Conservation (phyloP, 2,329 filamentous ascomycete genomes). For the Whalleya microplaca region DNA sequence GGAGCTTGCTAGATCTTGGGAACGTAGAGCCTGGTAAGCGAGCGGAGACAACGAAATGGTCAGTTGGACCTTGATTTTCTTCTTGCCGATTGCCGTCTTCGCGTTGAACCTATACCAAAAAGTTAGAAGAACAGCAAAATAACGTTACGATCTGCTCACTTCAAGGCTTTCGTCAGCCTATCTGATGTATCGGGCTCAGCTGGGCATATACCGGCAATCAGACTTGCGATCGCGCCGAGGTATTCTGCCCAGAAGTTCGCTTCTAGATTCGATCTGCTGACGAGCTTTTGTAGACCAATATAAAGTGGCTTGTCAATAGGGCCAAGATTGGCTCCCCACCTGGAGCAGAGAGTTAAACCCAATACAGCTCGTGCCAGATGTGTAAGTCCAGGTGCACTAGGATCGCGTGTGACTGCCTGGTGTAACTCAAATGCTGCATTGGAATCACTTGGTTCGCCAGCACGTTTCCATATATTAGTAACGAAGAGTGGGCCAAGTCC, state of each 20-base stretch:
- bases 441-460: slow-evolving; percentile 51
- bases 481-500: slow-evolving; percentile 51
- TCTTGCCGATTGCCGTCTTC: slow-evolving; percentile 22
- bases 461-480: slow-evolving; percentile 54
- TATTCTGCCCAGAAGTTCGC: slow-evolving; percentile 58
- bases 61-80: slow-evolving; percentile 37
- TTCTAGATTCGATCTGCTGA: slow-evolving; percentile 42
- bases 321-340: slow-evolving; percentile 70
- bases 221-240: slow-evolving; percentile 51
- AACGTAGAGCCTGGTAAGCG: slow-evolving; percentile 24
- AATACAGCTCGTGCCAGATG: slow-evolving; percentile 74
- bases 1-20: slow-evolving; percentile 24
- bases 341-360: slow-evolving; percentile 70
- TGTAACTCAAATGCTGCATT: slow-evolving; percentile 75
- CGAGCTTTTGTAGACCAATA: slow-evolving; percentile 46
- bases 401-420: slow-evolving; percentile 68
- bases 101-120: slow-evolving; percentile 32
- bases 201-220: slow-evolving; percentile 48
- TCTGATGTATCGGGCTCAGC: slow-evolving; percentile 43
- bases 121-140: background rate
- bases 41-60: slow-evolving; percentile 26
- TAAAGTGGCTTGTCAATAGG: slow-evolving; percentile 51
- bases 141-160: slow-evolving; percentile 39
- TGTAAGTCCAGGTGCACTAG: slow-evolving; percentile 72
- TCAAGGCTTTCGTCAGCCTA: slow-evolving; percentile 42